Evolutionary conservation across 1,284 basidiomycete genomes (phyloP).

Genomic region (Ceratobasidium sp.): DNA sequence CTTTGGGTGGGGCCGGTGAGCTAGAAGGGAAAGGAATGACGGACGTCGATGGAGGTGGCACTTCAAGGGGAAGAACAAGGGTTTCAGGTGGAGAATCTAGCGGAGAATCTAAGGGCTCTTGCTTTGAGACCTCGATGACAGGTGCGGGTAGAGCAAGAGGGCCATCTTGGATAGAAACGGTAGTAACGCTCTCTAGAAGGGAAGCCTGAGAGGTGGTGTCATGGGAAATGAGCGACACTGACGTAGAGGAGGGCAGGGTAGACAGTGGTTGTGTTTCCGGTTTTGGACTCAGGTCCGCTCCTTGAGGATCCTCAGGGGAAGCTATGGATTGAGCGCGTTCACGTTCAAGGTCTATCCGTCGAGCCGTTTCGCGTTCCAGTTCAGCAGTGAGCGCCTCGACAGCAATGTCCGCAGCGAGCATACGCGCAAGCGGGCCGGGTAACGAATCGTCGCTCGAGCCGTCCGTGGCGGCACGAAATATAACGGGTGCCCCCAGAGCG

Average conservation of each 20-base stretch:
- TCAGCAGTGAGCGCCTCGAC: constrained; percentile 74
- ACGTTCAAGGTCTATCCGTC: constrained; percentile 69
- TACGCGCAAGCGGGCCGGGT: constrained; percentile 63
- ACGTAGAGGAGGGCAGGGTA: constrained; percentile 14
- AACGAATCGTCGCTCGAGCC: constrained; percentile 17
- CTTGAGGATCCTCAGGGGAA: neutral
- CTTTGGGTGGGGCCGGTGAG: constrained; percentile 10
- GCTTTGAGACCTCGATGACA: neutral
- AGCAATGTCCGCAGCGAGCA: constrained; percentile 72
- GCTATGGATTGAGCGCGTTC: constrained; percentile 54
- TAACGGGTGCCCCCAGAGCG: constrained; percentile 67
- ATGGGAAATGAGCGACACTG: constrained; percentile 11
- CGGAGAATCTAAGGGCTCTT: no score
- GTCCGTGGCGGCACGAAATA: constrained; percentile 59
- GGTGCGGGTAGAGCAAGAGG: neutral
- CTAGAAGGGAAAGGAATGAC: constrained; percentile 17
- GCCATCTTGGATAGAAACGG: constrained; percentile 16
- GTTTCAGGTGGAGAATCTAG: neutral
- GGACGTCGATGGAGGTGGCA: neutral
- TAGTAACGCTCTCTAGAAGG: constrained; percentile 20
- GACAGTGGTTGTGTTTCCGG: constrained; percentile 10
- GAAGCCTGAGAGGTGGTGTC: constrained; percentile 1
- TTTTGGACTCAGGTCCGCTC: neutral
- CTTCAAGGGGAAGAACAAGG: neutral
- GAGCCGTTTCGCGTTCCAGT: constrained; percentile 73